Base-by-base conservation (phyloP, 306 rosid species). In the Gillenia trifoliata region DNA sequence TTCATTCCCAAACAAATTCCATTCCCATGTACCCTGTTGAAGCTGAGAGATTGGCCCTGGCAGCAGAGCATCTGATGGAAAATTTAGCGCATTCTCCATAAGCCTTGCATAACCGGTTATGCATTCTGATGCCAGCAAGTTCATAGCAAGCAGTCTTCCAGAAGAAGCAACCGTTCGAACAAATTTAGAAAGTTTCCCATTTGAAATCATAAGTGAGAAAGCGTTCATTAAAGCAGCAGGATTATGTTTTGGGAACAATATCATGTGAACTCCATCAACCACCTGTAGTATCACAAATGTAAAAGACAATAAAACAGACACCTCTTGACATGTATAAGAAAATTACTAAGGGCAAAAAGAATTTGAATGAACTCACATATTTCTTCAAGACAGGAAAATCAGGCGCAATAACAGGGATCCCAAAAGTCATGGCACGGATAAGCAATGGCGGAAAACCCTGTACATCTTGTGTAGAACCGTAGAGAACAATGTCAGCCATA, bases 371-470 rank as follows among this genome's bases (percentile, higher is more conserved):
- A 87, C 97, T 86, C 84, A 90, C 99, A 78, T 90, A 92, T 87
- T 87, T 89, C 78, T 73, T 83, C 74, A 94, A 78, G 81, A 84
- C 80, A 20, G 92, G 91, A 76, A 85, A 82, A 92, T 94, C 99
- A 79, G 96, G 97, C 76, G 72, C 89, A 78, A 94, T 68, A 77
- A 94, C 74, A 33, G 99, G 97, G 76, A 92, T 88, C 71, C 85
- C 89, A 83, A 90, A 92, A 67, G 97, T 77, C 97, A 94, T 91
- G 75, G 98, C 92, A 73, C 92, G 91, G 50, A 87, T 80, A 57
- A 92, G 89, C 75, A 94, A 85, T 73, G 96, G 91, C 64, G 99
- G 97, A 88, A 94, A 92, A 69, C 92, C 94, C 82, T 94, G 99
- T 57, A 82, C 82, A 76, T 90, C 93, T 92, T 94, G 99, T 63